Conservation (phyloP, 257 asterid genomes). For the Solanum acaule region DNA sequence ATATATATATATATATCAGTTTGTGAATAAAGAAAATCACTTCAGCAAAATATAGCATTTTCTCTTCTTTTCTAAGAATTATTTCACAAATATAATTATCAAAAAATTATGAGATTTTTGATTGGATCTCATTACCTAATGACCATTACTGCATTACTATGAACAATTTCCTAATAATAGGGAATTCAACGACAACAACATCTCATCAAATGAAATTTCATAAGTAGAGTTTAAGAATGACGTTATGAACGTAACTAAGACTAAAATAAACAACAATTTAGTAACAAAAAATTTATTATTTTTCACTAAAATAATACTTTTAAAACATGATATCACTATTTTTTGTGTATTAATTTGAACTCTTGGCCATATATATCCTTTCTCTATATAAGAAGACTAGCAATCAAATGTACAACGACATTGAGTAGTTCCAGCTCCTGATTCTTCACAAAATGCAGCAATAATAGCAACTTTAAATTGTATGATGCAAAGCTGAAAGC, state of each 20-base stretch:
- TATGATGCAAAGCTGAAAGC: background rate
- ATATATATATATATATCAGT: too few species aligned
- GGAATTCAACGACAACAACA: too few species aligned
- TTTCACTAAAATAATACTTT: background rate
- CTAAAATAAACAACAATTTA: background rate
- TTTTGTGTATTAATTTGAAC: background rate
- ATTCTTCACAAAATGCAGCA: background rate
- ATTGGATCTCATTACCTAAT: too few species aligned
- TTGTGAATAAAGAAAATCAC: too few species aligned
- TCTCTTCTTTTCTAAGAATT: too few species aligned
- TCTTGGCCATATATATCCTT: too few species aligned
- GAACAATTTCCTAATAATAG: too few species aligned
- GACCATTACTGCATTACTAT: too few species aligned
- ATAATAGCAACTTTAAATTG: background rate
- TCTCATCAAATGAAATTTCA: too few species aligned
- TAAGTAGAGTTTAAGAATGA: background rate
- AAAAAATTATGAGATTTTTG: too few species aligned
- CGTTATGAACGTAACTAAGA: background rate
- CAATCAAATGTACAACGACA: slow-evolving; percentile 4
- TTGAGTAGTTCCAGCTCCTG: background rate
- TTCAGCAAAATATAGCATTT: too few species aligned
- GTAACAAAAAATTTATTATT: background rate
- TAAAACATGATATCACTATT: background rate
- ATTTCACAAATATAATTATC: too few species aligned
- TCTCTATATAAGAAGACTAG: background rate